Percentiles rank a stretch among this genome's conserved stretches.
These are phyloP conservation scores for Tolypocladium amazonense DNA, from an alignment of 2,329 filamentous ascomycete genomes.

Conservation along the genomic window DNA sequence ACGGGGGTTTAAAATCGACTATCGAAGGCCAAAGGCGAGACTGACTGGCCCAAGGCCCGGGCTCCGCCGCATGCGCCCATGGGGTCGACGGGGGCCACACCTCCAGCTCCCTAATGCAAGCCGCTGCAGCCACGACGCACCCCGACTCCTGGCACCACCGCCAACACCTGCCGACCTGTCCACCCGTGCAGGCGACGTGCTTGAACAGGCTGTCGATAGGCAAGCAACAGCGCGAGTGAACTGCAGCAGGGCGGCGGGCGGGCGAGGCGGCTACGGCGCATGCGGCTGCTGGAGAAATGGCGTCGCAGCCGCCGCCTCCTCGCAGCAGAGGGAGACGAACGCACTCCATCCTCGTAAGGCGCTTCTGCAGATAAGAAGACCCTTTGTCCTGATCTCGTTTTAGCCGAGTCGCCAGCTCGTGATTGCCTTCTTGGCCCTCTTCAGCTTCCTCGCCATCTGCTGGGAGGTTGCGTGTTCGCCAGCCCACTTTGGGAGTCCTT, in stretches of 20 bases:
- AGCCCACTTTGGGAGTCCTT: background rate
- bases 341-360: background rate
- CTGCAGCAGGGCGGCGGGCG: background rate
- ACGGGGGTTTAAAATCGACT: background rate
- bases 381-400: background rate
- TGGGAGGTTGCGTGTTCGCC: background rate
- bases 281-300: background rate
- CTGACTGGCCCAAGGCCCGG: background rate
- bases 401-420: background rate
- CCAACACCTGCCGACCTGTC: background rate
- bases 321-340: background rate
- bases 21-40: background rate
- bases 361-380: background rate
- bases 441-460: background rate
- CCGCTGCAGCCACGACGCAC: background rate
- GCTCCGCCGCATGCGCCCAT: background rate
- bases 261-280: background rate
- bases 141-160: background rate
- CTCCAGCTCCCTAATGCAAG: background rate
- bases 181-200: background rate
- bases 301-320: background rate
- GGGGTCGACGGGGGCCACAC: background rate
- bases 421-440: background rate
- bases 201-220: background rate
- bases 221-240: background rate